phyloP scores from a whole-genome alignment of 2,329 filamentous ascomycete species.

The Neophaeococcomyces aloes region DNA sequence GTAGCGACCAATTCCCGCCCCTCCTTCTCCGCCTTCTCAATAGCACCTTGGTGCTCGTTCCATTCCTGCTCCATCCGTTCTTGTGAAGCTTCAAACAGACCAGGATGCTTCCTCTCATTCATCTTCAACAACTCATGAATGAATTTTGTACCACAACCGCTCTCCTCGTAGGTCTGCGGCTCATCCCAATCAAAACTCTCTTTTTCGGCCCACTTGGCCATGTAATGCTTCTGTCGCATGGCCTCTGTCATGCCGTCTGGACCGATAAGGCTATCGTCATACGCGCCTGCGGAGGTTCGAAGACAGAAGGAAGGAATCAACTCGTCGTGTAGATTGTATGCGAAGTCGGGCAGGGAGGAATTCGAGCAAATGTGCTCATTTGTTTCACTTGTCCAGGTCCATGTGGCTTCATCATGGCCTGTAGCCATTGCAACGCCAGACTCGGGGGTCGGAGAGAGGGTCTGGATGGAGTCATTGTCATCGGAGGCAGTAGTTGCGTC shows the following conservation, averaged over 20 bases:
- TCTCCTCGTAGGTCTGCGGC: slow-evolving; percentile 8
- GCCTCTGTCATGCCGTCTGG: slow-evolving; percentile 6
- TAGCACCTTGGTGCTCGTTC: slow-evolving; percentile 5
- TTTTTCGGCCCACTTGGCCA: slow-evolving; percentile 3
- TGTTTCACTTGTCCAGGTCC: slow-evolving; percentile 4
- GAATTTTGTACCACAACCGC: slow-evolving; percentile 2
- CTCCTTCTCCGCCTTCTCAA: slow-evolving; percentile 1
- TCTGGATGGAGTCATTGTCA: slow-evolving; percentile 2
- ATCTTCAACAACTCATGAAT: slow-evolving; percentile 4
- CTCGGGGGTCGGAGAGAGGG: slow-evolving; percentile 2
- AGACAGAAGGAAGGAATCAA: slow-evolving; percentile 5
- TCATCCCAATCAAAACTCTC: background rate
- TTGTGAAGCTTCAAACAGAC: background rate
- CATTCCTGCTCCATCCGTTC: background rate
- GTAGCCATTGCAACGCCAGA: background rate
- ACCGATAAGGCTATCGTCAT: slow-evolving; percentile 4
- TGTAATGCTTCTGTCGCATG: slow-evolving; percentile 1
- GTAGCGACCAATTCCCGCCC: slow-evolving; percentile 3
- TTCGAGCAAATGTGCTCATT: slow-evolving; percentile 6
- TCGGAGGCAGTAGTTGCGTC: background rate
- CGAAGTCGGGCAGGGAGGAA: slow-evolving; percentile 1
- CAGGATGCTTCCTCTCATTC: slow-evolving; percentile 2
- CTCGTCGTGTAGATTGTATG: slow-evolving; percentile 2
- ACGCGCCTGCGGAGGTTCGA: background rate
- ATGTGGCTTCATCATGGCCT: background rate